Percentiles rank a stretch among this genome's conserved stretches.
Evolutionary conservation across 2,329 filamentous ascomycete genomes (phyloP).

Genomic region (Fusarium sp.): DNA sequence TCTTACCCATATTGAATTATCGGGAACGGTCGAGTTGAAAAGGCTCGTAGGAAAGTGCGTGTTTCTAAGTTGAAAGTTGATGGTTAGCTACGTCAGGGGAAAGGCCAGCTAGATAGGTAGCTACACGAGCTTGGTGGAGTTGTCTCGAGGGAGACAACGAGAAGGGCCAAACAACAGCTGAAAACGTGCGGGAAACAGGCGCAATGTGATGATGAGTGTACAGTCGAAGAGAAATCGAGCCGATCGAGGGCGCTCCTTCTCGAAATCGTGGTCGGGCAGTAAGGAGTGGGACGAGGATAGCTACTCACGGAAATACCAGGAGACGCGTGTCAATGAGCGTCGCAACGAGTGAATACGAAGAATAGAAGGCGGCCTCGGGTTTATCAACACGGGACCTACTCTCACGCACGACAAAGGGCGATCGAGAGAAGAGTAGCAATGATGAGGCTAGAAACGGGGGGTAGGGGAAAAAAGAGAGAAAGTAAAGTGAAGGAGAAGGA

Average conservation of each 20-base stretch:
- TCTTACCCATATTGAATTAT: constrained; percentile 57
- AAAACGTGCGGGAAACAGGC: constrained; percentile 7
- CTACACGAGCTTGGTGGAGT: constrained; percentile 31
- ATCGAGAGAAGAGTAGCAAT: constrained; percentile 52
- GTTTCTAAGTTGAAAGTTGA: constrained; percentile 34
- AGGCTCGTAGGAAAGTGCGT: constrained; percentile 46
- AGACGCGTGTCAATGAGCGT: constrained; percentile 51
- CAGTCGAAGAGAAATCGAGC: constrained; percentile 10
- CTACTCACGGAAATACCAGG: constrained; percentile 43
- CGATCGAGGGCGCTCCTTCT: constrained; percentile 34
- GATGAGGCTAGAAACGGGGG: constrained; percentile 47
- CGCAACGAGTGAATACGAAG: constrained; percentile 45
- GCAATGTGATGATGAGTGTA: not conserved
- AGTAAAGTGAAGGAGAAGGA: constrained; percentile 42
- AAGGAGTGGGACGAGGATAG: constrained; percentile 39
- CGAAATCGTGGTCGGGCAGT: constrained; percentile 9
- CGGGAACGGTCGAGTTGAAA: constrained; percentile 51
- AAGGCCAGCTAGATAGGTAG: constrained; percentile 34
- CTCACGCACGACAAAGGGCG: constrained; percentile 43
- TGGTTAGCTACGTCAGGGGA: constrained; percentile 44
- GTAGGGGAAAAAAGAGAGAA: constrained; percentile 38
- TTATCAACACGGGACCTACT: constrained; percentile 38
- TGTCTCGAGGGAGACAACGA: constrained; percentile 7
- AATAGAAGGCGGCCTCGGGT: constrained; percentile 40
- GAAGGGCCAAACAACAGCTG: constrained; percentile 7